Base-by-base conservation (phyloP, 208 protist genomes). In the Leishmania guyanensis region DNA sequence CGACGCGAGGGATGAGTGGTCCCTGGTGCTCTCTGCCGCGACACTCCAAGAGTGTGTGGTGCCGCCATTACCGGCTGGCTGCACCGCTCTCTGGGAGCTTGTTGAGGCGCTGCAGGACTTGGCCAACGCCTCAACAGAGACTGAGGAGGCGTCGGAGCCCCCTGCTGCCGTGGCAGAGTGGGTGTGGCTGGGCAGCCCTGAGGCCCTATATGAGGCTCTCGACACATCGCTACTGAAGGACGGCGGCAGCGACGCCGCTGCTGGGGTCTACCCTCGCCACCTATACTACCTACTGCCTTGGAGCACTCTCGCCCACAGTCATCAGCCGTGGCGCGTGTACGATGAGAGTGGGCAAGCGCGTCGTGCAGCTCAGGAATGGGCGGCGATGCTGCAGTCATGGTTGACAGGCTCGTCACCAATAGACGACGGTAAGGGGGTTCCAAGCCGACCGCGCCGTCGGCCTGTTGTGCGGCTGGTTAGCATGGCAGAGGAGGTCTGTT, bases 321-420 rank as follows among this genome's bases (percentile, higher is more conserved):
- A 89, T 46, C 91, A 95, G 75, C 90, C 88, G 8, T 75, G 94
- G 29, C 88, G 93, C 26, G 72, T 97, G n/a, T 97, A 97, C 74
- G 94, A 97, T 81, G 94, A 97, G 80, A 91, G 93, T 72, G 88
- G 88, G 8, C 86, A 93, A 68, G 92, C 91, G 43, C 79, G 75
- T 26, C 46, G 80, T 51, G 88, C 86, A 0, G 89, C 89, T 5
- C 74, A 75, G 1, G 64, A 77, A 48, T 97, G 92, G 84, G 91
- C 89, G 68, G 75, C 78, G 33, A 66, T 66, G 50, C 56, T 96
- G 62, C 87, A 86, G 22, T n/a, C 51, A 6, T 82, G 92, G 56
- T 62, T 95, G 12, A 43, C 54, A 0, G 70, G 70, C 14, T 20
- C 46, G 60, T 62, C 73, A 22, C 29, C 39, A 22, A 22, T 60